These are phyloP conservation scores for Fusarium fracticaudum DNA, from an alignment of 2,329 filamentous ascomycete species.

Conservation along the genomic window DNA sequence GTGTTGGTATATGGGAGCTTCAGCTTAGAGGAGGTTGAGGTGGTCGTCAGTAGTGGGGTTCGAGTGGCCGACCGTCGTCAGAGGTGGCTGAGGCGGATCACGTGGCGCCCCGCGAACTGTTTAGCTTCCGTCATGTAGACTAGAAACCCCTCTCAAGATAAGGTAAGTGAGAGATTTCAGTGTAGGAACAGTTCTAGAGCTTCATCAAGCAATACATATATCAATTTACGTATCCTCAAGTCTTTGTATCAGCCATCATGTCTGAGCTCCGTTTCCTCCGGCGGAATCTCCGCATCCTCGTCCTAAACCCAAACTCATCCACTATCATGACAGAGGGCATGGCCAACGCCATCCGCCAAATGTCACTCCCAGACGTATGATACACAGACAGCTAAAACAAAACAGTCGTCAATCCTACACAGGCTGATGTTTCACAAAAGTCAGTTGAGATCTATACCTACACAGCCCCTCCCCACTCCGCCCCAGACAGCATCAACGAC, in stretches of 20 bases:
- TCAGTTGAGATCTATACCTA: constrained; percentile 66
- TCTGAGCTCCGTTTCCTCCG: constrained; percentile 29
- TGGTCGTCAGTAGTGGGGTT: constrained; percentile 50
- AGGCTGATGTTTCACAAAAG: constrained; percentile 45
- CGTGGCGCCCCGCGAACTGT: constrained; percentile 46
- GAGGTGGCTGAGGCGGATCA: constrained; percentile 50
- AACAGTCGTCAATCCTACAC: not conserved
- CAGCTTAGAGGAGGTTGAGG: constrained; percentile 43
- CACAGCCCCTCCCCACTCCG: constrained; percentile 66
- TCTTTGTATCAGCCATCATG: constrained; percentile 21
- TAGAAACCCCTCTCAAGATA: constrained; percentile 10
- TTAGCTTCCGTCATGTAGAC: not conserved
- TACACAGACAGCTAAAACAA: not conserved
- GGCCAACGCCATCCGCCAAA: constrained; percentile 56
- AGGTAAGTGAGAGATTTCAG: not conserved
- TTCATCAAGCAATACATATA: not conserved
- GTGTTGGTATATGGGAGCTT: constrained; percentile 42
- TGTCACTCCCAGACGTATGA: constrained; percentile 47
- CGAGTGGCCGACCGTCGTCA: constrained; percentile 48
- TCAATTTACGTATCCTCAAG: not conserved
- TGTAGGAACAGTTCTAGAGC: not conserved
- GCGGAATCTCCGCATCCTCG: constrained; percentile 60
- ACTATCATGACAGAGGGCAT: constrained; percentile 75
- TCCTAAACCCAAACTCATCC: constrained; percentile 85
- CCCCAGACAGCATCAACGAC: constrained; percentile 82